Base-by-base conservation (phyloP, 148 eudicot species). In the Fagopyrum homotropicum region DNA sequence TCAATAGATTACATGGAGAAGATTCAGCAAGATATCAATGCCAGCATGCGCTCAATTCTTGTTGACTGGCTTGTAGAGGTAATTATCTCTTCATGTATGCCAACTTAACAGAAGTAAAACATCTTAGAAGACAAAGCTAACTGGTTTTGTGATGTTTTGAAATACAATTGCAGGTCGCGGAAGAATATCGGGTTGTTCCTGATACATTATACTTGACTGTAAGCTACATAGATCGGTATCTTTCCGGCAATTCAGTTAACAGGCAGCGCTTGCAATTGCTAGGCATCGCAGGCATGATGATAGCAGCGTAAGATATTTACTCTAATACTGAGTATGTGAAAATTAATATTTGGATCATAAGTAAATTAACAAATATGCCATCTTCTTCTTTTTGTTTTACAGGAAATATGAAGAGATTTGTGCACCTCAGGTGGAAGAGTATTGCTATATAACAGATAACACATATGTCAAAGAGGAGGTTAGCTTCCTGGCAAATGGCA, bases 41-140 rank as follows among this genome's bases (percentile, higher is more conserved):
- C 97, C 56, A 92, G 93, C 86, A 95, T 95, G 98, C 89, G 98
- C 17, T 86, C 93, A 47, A 92, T 92, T 72, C 89, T 95, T 14
- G 73, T 95, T 60, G 98, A 95, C 75, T 95, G 98, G 98, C 98
- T 95, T 75, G 96, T 95, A 8, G 98, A 95, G 98, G 98, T 91
- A 87, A 81, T 63, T 72, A 11, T 40, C 46, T 7, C 35, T 59
- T 22, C 12, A 19, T n/a, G 22, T 40, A 1, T 35, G 40, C 1
- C 1, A 43, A 66, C 15, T 66, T n/a, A 63, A 10, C 45, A 19
- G 12, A 66, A 66, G 40, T 35, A 35, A 35, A 35, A 35, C 71
- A 35, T 15, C 15, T 19, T 35, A 35, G 40, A 35, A 35, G 40
- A 35, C 40, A 35, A 35, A 35, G 3, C 40, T 35, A 66, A 35